phyloP scores from a whole-genome alignment of 306 rosid genomes.

The Vigna trinervia region DNA sequence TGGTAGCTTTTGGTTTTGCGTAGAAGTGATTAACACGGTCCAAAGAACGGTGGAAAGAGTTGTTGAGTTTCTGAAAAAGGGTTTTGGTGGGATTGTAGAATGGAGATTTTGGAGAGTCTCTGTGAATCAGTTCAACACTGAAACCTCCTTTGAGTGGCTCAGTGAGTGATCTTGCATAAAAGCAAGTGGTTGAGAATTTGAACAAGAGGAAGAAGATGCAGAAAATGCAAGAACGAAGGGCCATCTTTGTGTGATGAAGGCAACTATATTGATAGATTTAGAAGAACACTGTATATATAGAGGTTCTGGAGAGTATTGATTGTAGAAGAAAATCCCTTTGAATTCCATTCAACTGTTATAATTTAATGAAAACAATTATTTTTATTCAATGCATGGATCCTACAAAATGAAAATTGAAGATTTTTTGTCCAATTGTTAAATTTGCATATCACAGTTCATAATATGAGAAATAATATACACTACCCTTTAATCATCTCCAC shows the following conservation, averaged over 20 bases:
- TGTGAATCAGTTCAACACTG: conserved; percentile 57
- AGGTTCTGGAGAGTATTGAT: background rate
- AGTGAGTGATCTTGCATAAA: background rate
- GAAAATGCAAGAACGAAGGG: background rate
- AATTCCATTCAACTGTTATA: background rate
- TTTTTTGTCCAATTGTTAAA: too few species aligned
- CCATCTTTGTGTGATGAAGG: background rate
- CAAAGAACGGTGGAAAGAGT: background rate
- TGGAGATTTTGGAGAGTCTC: conserved; percentile 65
- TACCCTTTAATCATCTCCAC: too few species aligned
- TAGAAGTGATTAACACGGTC: background rate
- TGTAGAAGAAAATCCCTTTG: background rate
- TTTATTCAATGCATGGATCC: background rate
- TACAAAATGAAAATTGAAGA: background rate
- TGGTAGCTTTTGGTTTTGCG: background rate
- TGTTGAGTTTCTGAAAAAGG: background rate
- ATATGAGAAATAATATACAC: too few species aligned
- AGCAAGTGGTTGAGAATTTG: background rate
- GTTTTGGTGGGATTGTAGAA: conserved; percentile 27
- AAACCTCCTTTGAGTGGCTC: conserved; percentile 24
- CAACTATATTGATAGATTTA: background rate
- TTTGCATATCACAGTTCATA: too few species aligned
- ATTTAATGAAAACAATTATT: background rate
- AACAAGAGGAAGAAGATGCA: background rate
- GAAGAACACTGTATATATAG: background rate